Conservation (phyloP, 2,329 filamentous ascomycete species). For the Pochonia chlamydosporia region DNA sequence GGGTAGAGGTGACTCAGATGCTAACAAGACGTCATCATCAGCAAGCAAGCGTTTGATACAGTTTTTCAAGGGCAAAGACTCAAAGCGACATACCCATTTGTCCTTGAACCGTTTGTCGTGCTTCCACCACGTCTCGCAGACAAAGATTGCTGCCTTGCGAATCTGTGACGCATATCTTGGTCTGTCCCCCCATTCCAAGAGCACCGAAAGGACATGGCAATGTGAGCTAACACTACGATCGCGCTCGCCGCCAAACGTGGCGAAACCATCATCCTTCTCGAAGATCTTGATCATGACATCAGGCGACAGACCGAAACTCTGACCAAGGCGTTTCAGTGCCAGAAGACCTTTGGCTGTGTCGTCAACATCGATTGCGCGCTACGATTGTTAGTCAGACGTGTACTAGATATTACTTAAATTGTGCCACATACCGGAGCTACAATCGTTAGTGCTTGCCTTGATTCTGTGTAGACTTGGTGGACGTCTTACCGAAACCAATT, state of each 20-base stretch:
- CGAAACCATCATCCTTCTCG: conserved; percentile 9
- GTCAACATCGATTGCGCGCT: conserved; percentile 10
- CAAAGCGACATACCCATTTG: conserved; percentile 11
- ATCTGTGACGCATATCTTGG: conserved; percentile 9
- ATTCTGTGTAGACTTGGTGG: too few relatives aligned
- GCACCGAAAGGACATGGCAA: conserved; percentile 10
- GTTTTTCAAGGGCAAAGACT: too few relatives aligned
- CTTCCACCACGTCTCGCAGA: conserved; percentile 11
- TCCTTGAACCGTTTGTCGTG: conserved; percentile 8
- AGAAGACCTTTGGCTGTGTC: conserved; percentile 13
- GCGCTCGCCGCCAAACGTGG: conserved; percentile 9
- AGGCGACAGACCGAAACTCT: not conserved
- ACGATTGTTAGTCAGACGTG: not conserved
- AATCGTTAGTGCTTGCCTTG: too few relatives aligned
- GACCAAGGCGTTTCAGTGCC: conserved; percentile 5
- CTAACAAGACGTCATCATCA: conserved; percentile 1
- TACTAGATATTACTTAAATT: too few relatives aligned
- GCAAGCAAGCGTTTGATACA: not conserved
- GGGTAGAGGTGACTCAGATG: conserved; percentile 11
- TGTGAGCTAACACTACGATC: conserved; percentile 11
- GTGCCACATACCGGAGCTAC: too few relatives aligned
- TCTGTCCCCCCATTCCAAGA: conserved; percentile 4
- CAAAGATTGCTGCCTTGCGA: conserved; percentile 8
- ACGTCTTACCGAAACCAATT: conserved; percentile 9
- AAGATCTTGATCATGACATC: conserved; percentile 6